Base-by-base conservation (phyloP, 1,139 yeast genomes). In the Protomyces lactucae-debilis region DNA sequence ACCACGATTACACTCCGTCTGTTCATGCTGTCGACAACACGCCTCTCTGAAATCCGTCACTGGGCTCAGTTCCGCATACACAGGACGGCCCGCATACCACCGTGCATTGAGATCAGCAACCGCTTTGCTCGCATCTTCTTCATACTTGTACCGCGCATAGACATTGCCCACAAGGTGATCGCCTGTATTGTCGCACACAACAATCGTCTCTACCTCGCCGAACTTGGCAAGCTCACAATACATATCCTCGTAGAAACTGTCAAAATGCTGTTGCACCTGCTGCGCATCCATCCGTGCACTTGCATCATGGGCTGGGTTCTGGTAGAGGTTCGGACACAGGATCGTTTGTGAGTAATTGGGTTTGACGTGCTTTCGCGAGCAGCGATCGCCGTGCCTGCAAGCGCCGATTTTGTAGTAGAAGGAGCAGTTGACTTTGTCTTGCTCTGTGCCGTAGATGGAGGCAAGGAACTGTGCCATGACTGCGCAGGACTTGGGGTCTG, bases 331-430 rank as follows among this genome's bases (percentile, higher is more conserved):
- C 54, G 87, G 81, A 67, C 89, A 78, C 53, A 88, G 77, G 2
- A 91, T 79, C 0, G 93, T 86, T 67, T 80, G 80, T 0, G 96
- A 87, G 53, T 78, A 75, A n/a, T 79, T 75, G 0, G 97, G 97
- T 69, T 82, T 82, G 51, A 82, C 79, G 73, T 92, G 98, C 65
- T 81, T 81, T 70, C 95, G 79, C 12, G 93, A 86, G 73, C 98
- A 92, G 71, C 85, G 87, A 67, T 87, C 93, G 1, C 97, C 97
- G 73, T 92, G 97, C 66, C 97, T 80, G 73, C 98, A 92, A 0
- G 97, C 95, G 1, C 98, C 98, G 52, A 91, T 88, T 73, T 87
- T 88, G 68, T 82, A 80, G 75, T 86, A 92, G 74, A 92, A 92
- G 54, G 82, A 77, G 69, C 83, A 71, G 71, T 71, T 65, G 51